These are phyloP conservation scores for Paraconiothyrium sp. DNA, from an alignment of 2,329 filamentous ascomycete species.

Conservation along the genomic window DNA sequence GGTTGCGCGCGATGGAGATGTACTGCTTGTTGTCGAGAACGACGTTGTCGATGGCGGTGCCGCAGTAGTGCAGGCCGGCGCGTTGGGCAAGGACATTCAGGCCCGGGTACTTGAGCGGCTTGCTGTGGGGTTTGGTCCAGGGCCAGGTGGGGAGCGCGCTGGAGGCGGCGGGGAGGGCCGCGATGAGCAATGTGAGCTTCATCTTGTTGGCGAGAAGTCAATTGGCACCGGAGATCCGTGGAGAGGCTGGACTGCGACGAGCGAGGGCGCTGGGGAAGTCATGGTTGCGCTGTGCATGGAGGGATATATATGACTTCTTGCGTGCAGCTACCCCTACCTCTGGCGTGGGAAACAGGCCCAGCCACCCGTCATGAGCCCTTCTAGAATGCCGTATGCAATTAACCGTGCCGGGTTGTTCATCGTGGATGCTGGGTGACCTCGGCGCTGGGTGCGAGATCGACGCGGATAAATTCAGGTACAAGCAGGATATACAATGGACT, in stretches of 20 bases:
- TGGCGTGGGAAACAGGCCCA: constrained; percentile 15
- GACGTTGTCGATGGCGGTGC: constrained; percentile 67
- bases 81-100: constrained; percentile 65
- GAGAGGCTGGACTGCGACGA: background rate
- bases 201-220: constrained; percentile 23
- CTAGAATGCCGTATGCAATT: constrained; percentile 18
- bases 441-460: constrained; percentile 24
- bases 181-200: constrained; percentile 33
- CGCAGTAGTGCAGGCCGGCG: constrained; percentile 65
- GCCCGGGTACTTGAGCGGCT: constrained; percentile 30
- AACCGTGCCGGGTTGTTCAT: constrained; percentile 29
- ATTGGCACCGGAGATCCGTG: background rate
- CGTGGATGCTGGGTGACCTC: constrained; percentile 20
- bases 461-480: constrained; percentile 33
- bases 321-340: constrained; percentile 9
- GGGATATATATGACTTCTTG: constrained; percentile 2
- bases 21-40: constrained; percentile 62
- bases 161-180: constrained; percentile 28
- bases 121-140: constrained; percentile 25
- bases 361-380: constrained; percentile 21
- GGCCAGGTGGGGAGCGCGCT: constrained; percentile 28
- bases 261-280: background rate
- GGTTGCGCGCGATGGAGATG: constrained; percentile 63
- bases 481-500: constrained; percentile 12
- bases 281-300: background rate